Conservation (phyloP, 208 protist species). For the Wallacemonas sp. region DNA sequence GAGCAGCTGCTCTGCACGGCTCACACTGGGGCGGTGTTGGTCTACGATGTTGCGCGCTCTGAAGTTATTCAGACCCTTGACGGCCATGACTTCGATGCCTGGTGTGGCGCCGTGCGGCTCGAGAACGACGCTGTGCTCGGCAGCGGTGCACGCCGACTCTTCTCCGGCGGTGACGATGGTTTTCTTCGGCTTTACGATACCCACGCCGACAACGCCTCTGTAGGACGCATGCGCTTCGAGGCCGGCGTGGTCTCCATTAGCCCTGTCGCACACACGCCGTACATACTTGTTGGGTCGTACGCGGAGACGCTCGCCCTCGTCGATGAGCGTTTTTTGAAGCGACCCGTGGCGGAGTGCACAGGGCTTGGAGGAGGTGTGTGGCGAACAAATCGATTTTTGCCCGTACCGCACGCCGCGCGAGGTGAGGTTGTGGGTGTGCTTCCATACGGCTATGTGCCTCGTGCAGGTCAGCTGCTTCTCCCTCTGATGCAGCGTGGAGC, state of each 20-base stretch:
- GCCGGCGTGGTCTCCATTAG: slow-evolving; percentile 82
- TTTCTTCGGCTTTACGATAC: slow-evolving; percentile 61
- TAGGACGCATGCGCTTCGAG: slow-evolving; percentile 42
- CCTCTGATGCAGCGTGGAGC: slow-evolving; percentile 87
- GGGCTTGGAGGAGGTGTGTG: slow-evolving; percentile 79
- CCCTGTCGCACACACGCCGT: slow-evolving; percentile 54
- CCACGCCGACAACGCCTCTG: slow-evolving; percentile 27
- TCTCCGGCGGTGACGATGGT: slow-evolving; percentile 83
- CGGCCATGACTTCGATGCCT: slow-evolving; percentile 83
- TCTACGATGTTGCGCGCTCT: slow-evolving; percentile 38
- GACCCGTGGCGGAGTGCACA: slow-evolving; percentile 40
- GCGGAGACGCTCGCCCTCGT: slow-evolving; percentile 76
- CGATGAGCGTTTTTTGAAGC: slow-evolving; percentile 48
- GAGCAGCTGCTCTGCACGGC: slow-evolving; percentile 60
- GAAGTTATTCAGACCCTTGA: slow-evolving; percentile 33
- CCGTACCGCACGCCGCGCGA: no score
- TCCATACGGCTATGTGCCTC: slow-evolving; percentile 40
- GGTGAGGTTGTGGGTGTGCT: neutral
- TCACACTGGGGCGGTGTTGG: slow-evolving; percentile 57
- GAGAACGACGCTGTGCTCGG: slow-evolving; percentile 5
- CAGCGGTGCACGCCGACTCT: slow-evolving; percentile 23
- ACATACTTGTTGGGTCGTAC: slow-evolving; percentile 78
- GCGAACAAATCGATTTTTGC: slow-evolving; percentile 62
- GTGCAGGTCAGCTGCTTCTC: slow-evolving; percentile 50
- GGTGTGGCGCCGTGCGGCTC: slow-evolving; percentile 59